These are phyloP conservation scores for Epichloe sibirici DNA, from an alignment of 2,329 filamentous ascomycete species.

Conservation along the genomic window DNA sequence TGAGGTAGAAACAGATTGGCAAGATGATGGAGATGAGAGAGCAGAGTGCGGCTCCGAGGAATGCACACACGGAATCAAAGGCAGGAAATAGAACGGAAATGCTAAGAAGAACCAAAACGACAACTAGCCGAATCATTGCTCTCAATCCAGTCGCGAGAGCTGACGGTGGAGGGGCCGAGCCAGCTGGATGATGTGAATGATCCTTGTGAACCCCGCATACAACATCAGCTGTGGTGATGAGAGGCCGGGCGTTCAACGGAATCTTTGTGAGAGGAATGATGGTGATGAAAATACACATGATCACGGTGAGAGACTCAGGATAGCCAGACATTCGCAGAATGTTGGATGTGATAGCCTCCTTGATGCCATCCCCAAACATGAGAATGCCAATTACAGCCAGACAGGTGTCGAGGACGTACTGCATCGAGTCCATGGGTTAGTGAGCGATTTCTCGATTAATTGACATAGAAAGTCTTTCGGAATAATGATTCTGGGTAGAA, in stretches of 20 bases:
- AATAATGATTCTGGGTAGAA: background rate
- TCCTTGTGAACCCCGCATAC: conserved; percentile 57
- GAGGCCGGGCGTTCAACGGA: conserved; percentile 79
- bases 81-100: conserved; percentile 60
- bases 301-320: conserved; percentile 57
- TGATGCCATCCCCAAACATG: conserved; percentile 89
- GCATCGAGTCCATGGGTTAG: background rate
- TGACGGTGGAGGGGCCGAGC: conserved; percentile 27
- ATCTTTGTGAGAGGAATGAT: conserved; percentile 94
- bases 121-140: conserved; percentile 50
- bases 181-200: conserved; percentile 20
- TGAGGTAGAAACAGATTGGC: conserved; percentile 79
- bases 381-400: conserved; percentile 77
- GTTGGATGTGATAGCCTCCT: conserved; percentile 83
- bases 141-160: conserved; percentile 37
- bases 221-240: conserved; percentile 75
- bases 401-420: conserved; percentile 68
- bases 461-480: background rate
- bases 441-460: too few relatives aligned
- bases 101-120: conserved; percentile 58
- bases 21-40: conserved; percentile 90
- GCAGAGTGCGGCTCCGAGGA: conserved; percentile 81
- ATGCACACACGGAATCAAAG: conserved; percentile 83
- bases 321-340: conserved; percentile 67
- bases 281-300: conserved; percentile 76